phyloP scores from a whole-genome alignment of 164 flowering plant genomes.

The Aristolochia californica region DNA sequence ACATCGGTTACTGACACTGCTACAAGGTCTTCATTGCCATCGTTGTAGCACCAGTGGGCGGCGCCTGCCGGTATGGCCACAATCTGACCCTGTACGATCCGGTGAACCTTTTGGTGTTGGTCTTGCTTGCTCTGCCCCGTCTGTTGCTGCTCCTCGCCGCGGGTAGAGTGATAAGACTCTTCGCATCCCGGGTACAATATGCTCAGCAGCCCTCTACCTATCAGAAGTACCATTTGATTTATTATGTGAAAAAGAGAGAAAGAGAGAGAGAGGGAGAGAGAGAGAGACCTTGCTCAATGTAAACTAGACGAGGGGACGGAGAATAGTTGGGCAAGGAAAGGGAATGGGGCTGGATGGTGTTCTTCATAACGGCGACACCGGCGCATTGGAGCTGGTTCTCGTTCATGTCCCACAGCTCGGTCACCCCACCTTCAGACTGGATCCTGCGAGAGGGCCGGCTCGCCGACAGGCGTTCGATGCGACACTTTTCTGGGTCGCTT shows the following conservation, averaged over 20 bases:
- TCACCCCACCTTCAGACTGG: constrained; percentile 26
- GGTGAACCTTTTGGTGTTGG: constrained; percentile 50
- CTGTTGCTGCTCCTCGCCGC: too few relatives aligned
- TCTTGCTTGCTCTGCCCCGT: constrained; percentile 15
- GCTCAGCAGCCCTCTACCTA: constrained; percentile 28
- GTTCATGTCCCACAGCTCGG: constrained; percentile 25
- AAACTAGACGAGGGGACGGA: constrained; percentile 24
- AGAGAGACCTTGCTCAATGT: constrained; percentile 22
- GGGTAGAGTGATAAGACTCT: constrained; percentile 23
- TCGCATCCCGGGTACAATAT: constrained; percentile 31
- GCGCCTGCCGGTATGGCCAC: constrained; percentile 51
- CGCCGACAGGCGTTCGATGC: constrained; percentile 14
- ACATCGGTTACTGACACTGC: constrained; percentile 35
- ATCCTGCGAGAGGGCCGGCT: constrained; percentile 17
- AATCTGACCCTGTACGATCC: constrained; percentile 35
- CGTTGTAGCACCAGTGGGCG: constrained; percentile 46
- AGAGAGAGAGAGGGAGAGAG: background rate
- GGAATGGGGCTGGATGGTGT: constrained; percentile 14
- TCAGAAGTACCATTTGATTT: too few relatives aligned
- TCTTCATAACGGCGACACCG: constrained; percentile 22
- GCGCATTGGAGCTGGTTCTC: constrained; percentile 33
- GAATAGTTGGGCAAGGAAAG: constrained; percentile 23
- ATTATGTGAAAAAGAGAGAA: too few relatives aligned
- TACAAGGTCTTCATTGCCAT: constrained; percentile 32
- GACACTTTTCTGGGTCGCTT: constrained; percentile 19